Base-by-base conservation (phyloP, 257 asterid species). In the Linderniella brevidens region DNA sequence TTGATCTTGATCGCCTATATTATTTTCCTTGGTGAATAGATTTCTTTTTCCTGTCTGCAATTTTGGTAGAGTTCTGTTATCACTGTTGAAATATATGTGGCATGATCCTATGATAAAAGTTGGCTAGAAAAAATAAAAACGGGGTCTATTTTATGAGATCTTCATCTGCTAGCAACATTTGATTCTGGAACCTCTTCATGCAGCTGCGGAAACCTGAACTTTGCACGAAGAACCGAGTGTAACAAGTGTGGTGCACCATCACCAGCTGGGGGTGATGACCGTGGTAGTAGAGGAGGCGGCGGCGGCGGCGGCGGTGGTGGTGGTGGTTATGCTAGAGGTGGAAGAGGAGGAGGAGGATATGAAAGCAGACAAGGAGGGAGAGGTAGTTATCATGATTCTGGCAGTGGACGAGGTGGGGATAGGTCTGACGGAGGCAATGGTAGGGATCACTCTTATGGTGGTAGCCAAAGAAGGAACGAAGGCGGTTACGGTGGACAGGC, bases 181-280 rank as follows among this genome's bases (percentile, higher is more conserved):
- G 64, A 66, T 64, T 29, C 60, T 66, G 70, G 16, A 56, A 51
- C 64, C 54, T 72, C 54, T 75, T 69, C 58, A 53, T 86, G 86
- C 72, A 90, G 99, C 64, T 90, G 99, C 63, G 99, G 99, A 63
- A 90, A 90, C 72, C 36, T 77, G 92, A 90, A 90, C 82, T 90
- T 86, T 71, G 99, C 99, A 56, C 82, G 94, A 70, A 75, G 99
- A 75, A 78, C 75, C 41, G 93, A 90, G 58, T 90, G 99, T 69
- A 79, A 90, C 86, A 86, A 77, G 70, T 86, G 99, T 64, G 99
- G 99, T 64, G 64, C 85, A 18, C 82, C 79, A 17, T 76, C 99
- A 60, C 92, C 94, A 57, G 70, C 80, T 68, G 93, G 94, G 45
- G 51, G 80, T 61, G 90, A 68, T 44, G 92, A 79, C 55, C 93